These are phyloP conservation scores for Ammopiptanthus mongolicus DNA, from an alignment of 306 rosid species.

Conservation along the genomic window DNA sequence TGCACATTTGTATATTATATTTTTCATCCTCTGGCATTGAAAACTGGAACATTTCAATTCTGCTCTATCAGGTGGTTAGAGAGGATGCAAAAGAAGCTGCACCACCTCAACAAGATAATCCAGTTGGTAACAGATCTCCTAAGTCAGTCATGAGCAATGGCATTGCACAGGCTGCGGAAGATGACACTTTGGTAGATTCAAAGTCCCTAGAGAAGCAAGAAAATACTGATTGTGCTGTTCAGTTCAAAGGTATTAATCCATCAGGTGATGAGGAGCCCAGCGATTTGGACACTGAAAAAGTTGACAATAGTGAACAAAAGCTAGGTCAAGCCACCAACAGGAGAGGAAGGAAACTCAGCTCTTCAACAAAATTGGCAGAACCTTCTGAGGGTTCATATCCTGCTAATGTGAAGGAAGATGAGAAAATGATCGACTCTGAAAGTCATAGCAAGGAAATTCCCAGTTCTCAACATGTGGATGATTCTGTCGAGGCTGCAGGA, in stretches of 20 bases:
- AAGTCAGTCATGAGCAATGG: conserved; percentile 62
- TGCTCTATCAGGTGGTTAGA: conserved; percentile 42
- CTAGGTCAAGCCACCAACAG: conserved; percentile 26
- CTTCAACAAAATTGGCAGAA: conserved; percentile 28
- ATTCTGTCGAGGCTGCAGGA: conserved; percentile 41
- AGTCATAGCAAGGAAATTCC: conserved; percentile 42
- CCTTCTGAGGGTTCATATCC: conserved; percentile 33
- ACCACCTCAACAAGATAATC: conserved; percentile 40
- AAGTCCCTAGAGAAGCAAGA: conserved; percentile 47
- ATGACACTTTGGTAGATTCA: conserved; percentile 34
- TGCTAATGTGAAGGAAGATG: conserved; percentile 37
- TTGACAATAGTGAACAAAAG: conserved; percentile 30
- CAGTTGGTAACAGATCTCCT: conserved; percentile 35
- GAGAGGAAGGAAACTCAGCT: conserved; percentile 32
- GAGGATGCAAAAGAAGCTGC: conserved; percentile 31
- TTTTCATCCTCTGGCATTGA: not conserved
- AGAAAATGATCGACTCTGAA: conserved; percentile 30
- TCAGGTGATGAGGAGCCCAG: conserved; percentile 37
- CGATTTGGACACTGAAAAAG: conserved; percentile 39
- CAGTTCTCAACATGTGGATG: conserved; percentile 35
- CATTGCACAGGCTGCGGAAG: conserved; percentile 42
- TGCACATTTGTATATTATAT: not conserved
- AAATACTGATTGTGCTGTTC: conserved; percentile 31
- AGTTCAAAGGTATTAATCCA: conserved; percentile 30
- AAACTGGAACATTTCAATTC: conserved; percentile 1